A percentile compares a stretch with the other conserved stretches of the same genome.
Conservation (phyloP, 2,329 filamentous ascomycete genomes). For the Colletotrichum sp. region DNA sequence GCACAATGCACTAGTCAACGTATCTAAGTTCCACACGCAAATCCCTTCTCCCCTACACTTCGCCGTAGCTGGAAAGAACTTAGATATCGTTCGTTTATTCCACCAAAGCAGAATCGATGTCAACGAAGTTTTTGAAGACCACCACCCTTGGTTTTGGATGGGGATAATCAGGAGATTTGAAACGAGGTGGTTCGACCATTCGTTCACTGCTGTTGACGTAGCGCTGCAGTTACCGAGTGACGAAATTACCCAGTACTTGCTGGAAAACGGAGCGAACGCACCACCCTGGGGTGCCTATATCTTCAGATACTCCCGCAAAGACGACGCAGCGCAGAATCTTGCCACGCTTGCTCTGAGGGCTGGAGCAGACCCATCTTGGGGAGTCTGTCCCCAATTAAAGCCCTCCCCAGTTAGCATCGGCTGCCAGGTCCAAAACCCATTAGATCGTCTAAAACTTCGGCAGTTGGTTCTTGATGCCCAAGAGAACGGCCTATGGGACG, state of each 20-base stretch:
- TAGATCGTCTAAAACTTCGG: no score
- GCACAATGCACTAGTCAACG: no score
- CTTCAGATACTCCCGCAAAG: background rate
- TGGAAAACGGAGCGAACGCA: background rate
- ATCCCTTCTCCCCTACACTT: fast-evolving
- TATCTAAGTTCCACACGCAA: background rate
- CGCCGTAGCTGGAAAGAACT: no score
- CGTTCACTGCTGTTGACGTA: background rate
- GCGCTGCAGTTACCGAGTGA: no score
- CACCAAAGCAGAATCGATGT: background rate
- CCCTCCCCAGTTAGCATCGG: no score
- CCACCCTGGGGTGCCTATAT: background rate
- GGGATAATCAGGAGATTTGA: no score
- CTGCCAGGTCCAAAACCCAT: no score
- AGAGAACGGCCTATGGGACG: background rate
- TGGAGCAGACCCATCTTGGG: background rate
- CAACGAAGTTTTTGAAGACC: background rate
- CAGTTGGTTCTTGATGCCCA: background rate
- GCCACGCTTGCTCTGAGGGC: background rate
- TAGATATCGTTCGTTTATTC: background rate
- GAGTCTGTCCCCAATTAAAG: background rate
- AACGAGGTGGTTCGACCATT: background rate
- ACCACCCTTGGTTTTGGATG: no score
- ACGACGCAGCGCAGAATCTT: background rate
- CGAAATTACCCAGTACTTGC: background rate